Base-by-base conservation (phyloP, 345 rosid species). In the Litchi chinensis region DNA sequence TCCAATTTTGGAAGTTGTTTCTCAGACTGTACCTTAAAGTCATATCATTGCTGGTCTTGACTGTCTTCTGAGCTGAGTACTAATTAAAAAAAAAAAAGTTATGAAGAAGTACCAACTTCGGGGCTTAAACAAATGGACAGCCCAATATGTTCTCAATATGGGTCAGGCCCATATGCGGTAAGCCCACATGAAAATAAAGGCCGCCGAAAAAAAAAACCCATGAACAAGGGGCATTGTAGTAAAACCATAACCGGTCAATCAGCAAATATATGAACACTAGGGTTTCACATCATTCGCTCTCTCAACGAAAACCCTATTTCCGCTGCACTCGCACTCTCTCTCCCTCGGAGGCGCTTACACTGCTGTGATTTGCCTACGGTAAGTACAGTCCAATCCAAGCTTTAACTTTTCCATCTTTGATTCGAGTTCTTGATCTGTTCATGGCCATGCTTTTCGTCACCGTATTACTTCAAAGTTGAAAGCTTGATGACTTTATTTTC, bases 261-360 rank as follows among this genome's bases (percentile, higher is more conserved):
- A 3, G 3, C n/a, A 18, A 4, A 69, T 6, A 70, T 79, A 75
- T 75, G 72, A n/a, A 32, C 8, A 3, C 46, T 21, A 59, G 59
- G 62, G 77, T 60, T 71, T 24, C 71, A 0, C 11, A 0, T 7
- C 9, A 0, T 24, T 1, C 0, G 1, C n/a, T 10, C 21, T 12
- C 66, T 40, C 48, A 10, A 56, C 48, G 6, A 56, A 82, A 82
- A 71, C 77, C 79, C 74, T 76, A 24, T 46, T 39, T 59, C 32
- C 37, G 70, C 56, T 16, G 26, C 44, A n/a, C 65, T 40, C 62
- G 22, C 16, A 18, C 22, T n/a, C 71, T 37, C 26, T 19, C 67
- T 26, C 65, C 9, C 11, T 60, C 28, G 12, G 77, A 75, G 70
- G 44, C 79, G 73, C 76, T 57, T 37, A 69, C 64, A 43, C 37